These are phyloP conservation scores for Plectosphaerella sp. DNA, from an alignment of 2,329 filamentous ascomycete species.

Conservation along the genomic window DNA sequence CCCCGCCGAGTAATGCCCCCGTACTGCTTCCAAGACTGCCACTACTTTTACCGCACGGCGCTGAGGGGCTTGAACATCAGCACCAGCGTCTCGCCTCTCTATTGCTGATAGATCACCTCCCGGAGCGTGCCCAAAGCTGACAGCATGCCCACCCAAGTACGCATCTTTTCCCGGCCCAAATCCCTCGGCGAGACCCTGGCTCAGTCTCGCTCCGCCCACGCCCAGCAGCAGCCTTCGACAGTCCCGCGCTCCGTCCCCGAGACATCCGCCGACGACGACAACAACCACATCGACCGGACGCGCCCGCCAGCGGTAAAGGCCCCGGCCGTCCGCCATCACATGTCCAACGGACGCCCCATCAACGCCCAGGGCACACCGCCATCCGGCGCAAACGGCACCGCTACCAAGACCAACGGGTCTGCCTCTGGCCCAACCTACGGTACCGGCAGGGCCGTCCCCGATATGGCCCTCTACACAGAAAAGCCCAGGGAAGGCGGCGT, in stretches of 20 bases:
- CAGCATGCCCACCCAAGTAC: constrained; percentile 31
- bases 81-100: constrained; percentile 73
- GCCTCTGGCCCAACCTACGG: constrained; percentile 1
- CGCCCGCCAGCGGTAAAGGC: too few relatives aligned
- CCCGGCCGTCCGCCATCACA: not conserved
- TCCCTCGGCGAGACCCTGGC: constrained; percentile 69
- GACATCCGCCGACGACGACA: not conserved
- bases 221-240: constrained; percentile 12
- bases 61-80: constrained; percentile 80
- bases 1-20: constrained; percentile 63
- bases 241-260: constrained; percentile 32
- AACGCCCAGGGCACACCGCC: not conserved
- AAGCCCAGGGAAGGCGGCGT: constrained; percentile 62
- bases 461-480: constrained; percentile 48
- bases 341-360: not conserved
- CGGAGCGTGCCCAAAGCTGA: constrained; percentile 11
- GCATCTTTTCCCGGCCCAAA: constrained; percentile 55
- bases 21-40: constrained; percentile 81
- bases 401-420: not conserved
- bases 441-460: not conserved
- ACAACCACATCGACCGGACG: not conserved
- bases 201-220: constrained; percentile 27
- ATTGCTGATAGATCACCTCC: constrained; percentile 47
- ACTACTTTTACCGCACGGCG: constrained; percentile 90
- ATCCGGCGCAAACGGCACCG: not conserved